Evolutionary conservation across 1,139 yeast genomes (phyloP).

Genomic region (Trichomonascaceae sp.): DNA sequence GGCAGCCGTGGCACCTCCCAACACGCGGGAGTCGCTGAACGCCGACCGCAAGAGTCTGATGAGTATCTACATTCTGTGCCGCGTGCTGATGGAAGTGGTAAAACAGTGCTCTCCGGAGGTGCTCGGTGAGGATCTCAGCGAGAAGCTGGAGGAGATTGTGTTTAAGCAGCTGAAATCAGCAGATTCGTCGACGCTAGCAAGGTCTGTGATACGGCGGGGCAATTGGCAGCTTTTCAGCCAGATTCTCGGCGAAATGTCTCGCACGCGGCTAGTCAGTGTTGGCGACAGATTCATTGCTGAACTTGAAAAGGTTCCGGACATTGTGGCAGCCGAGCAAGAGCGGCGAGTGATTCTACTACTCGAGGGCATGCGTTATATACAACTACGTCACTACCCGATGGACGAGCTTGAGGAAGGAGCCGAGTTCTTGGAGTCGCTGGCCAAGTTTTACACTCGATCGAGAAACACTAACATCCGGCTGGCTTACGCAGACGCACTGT

Average conservation of each 20-base stretch:
- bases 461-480: slow-evolving; percentile 41
- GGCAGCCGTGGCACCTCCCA: slow-evolving; percentile 49
- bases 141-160: slow-evolving; percentile 82
- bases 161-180: slow-evolving; percentile 82
- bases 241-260: slow-evolving; percentile 81
- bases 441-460: slow-evolving; percentile 64
- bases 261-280: slow-evolving; percentile 67
- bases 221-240: slow-evolving; percentile 93
- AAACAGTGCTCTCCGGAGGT: slow-evolving; percentile 66
- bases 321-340: slow-evolving; percentile 46
- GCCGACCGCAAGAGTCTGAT: slow-evolving; percentile 82
- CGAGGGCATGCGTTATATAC: slow-evolving; percentile 81
- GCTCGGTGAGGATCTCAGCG: slow-evolving; percentile 69
- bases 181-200: slow-evolving; percentile 56
- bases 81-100: slow-evolving; percentile 87
- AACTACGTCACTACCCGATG: slow-evolving; percentile 65
- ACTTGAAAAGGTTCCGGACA: slow-evolving; percentile 62
- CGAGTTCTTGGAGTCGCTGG: slow-evolving; percentile 72
- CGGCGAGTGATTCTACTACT: slow-evolving; percentile 63
- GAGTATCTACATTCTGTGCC: slow-evolving; percentile 78
- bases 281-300: slow-evolving; percentile 92
- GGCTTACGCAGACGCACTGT: slow-evolving; percentile 78
- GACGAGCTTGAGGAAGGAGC: slow-evolving; percentile 89
- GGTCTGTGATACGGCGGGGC: slow-evolving; percentile 68
- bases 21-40: slow-evolving; percentile 39